phyloP scores from a whole-genome alignment of 805 yeast species.

The Wickerhamiella parazyma region DNA sequence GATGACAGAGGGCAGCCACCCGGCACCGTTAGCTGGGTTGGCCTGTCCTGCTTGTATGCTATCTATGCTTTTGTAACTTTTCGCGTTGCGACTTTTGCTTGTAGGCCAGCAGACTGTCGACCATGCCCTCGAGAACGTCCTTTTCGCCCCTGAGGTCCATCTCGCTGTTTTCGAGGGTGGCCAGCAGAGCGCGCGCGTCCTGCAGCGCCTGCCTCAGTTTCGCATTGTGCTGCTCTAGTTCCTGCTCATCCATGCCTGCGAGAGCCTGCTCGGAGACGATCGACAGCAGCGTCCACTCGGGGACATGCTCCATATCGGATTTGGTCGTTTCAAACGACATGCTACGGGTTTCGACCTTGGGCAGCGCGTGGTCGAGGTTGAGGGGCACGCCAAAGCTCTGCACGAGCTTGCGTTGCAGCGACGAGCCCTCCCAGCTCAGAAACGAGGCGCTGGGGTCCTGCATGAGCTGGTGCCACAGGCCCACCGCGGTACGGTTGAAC shows the following conservation, averaged over 20 bases:
- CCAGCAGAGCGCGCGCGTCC: constrained; percentile 29
- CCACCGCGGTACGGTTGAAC: constrained; percentile 16
- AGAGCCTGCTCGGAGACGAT: constrained; percentile 27
- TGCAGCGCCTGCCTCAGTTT: constrained; percentile 27
- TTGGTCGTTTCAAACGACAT: constrained; percentile 18
- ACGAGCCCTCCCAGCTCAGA: constrained; percentile 56
- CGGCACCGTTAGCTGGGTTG: background rate
- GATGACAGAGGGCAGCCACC: background rate
- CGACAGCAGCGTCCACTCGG: constrained; percentile 25
- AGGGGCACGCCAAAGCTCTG: constrained; percentile 61
- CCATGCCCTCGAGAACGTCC: constrained; percentile 68
- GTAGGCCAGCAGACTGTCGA: constrained; percentile 81
- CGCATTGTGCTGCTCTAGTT: constrained; percentile 29
- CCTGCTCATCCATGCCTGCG: constrained; percentile 26
- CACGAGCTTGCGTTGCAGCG: constrained; percentile 48
- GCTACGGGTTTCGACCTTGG: constrained; percentile 17
- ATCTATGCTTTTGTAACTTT: background rate
- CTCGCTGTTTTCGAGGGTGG: constrained; percentile 41
- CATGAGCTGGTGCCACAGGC: constrained; percentile 36
- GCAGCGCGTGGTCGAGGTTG: constrained; percentile 45
- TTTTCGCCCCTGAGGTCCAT: constrained; percentile 47
- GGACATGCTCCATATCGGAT: constrained; percentile 13
- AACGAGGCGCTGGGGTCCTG: constrained; percentile 38
- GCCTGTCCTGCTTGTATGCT: background rate
- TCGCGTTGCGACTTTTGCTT: constrained; percentile 38